Base-by-base conservation (phyloP, 179 eudicot species). In the Sideroxylon spinosum region DNA sequence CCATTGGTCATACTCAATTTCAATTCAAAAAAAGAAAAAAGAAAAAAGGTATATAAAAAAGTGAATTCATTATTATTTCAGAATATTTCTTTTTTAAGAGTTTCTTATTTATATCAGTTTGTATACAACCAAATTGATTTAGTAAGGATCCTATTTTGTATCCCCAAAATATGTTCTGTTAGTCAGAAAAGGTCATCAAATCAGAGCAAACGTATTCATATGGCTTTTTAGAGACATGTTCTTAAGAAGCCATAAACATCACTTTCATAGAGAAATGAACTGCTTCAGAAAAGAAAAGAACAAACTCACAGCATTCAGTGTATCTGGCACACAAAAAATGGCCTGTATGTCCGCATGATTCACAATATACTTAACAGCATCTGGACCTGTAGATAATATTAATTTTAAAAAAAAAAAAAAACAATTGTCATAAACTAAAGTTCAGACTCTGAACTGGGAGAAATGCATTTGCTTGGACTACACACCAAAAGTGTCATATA, bases 401-500 rank as follows among this genome's bases (percentile, higher is more conserved):
- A 59, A 16, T 6, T 6, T 6, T 1, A 37, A 59, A 53, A 17
- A 46, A 84, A n/a, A 59, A 66, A 73, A 68, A 50, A 77, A 77
- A 61, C 16, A 70, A 53, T 17, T 29, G 55, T 82, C 66, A 80
- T 13, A 69, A 81, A 50, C 57, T 81, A 44, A 56, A 19, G 13
- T 60, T 50, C 7, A 64, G 52, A 81, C 25, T 69, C 48, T 76
- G 77, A 81, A 77, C 56, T 69, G 49, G 44, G 20, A 69, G 25
- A 80, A 64, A 65, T 10, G 62, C 65, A 60, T 61, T 17, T 73
- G 67, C 56, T 32, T 60, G 52, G 78, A 83, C 56, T 44, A 86
- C 90, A 69, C 85, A 95, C 99, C 99, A 80, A 95, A 92, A 56
- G 99, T 95, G 74, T 95, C 99, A 78, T 95, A 95, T 75, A 95